Evolutionary conservation across 257 asterid species (phyloP).

Genomic region (Echites panduratus): DNA sequence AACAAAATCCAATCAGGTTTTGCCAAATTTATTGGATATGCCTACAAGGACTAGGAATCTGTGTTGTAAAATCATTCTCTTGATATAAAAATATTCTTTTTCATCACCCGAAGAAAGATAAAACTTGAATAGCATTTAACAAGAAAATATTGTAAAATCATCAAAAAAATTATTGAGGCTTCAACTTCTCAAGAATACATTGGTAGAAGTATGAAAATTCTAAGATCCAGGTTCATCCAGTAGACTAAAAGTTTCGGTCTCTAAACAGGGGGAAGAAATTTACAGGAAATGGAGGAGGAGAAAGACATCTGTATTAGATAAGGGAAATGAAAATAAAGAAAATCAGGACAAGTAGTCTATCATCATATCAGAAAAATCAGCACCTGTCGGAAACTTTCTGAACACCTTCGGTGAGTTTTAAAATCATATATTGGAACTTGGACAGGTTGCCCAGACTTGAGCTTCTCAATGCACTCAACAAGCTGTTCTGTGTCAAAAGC

Average conservation of each 20-base stretch:
- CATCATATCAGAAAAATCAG: conserved; percentile 6
- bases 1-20: neutral
- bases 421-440: conserved; percentile 94
- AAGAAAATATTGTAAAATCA: neutral
- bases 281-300: neutral
- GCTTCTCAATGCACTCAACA: conserved; percentile 73
- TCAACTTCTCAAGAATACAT: neutral
- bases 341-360: neutral
- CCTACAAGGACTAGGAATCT: neutral
- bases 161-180: neutral
- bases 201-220: neutral
- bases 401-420: conserved; percentile 83
- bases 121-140: neutral
- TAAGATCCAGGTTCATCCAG: neutral
- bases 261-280: neutral
- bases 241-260: neutral
- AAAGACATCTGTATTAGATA: neutral
- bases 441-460: conserved; percentile 65
- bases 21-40: neutral
- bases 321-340: neutral
- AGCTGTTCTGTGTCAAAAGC: conserved; percentile 99
- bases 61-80: neutral
- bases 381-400: conserved; percentile 92
- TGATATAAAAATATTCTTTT: neutral
- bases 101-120: neutral